Evolutionary conservation across 768 basidiomycete genomes (phyloP).

Genomic region (Calocera cornea): DNA sequence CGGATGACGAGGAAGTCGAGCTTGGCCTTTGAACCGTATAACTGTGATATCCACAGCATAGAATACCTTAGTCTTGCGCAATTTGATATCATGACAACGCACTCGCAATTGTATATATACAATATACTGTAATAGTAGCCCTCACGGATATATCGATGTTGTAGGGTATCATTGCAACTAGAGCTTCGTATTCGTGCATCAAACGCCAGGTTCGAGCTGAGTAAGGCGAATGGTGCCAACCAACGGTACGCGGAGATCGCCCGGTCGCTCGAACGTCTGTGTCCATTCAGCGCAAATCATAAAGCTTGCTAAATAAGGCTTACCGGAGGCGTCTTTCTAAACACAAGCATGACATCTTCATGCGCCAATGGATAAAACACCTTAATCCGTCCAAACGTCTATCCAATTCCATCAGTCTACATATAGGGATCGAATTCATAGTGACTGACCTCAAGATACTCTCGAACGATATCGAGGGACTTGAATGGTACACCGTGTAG

Average conservation of each 20-base stretch:
- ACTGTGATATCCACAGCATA: not conserved
- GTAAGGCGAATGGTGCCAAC: not conserved
- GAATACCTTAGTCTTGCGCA: not conserved
- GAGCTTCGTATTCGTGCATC: not conserved
- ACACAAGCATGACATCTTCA: not conserved
- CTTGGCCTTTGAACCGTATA: not conserved
- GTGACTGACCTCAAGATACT: not conserved
- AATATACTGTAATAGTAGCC: not conserved
- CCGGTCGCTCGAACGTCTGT: not conserved
- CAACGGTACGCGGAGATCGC: not conserved
- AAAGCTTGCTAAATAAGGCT: not conserved
- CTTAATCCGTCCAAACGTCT: not conserved
- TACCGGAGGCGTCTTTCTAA: not conserved
- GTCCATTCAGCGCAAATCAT: not conserved
- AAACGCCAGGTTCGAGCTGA: not conserved
- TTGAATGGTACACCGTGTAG: not conserved
- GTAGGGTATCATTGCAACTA: not conserved
- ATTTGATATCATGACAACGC: not conserved
- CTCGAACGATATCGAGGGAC: not conserved
- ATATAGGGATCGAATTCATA: no score
- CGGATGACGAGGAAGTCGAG: not conserved
- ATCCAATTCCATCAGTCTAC: not conserved
- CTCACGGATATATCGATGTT: not conserved
- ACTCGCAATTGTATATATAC: not conserved
- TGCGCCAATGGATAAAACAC: not conserved